phyloP scores from a whole-genome alignment of 2,329 filamentous ascomycete species.

The Microthyrium microscopicum region DNA sequence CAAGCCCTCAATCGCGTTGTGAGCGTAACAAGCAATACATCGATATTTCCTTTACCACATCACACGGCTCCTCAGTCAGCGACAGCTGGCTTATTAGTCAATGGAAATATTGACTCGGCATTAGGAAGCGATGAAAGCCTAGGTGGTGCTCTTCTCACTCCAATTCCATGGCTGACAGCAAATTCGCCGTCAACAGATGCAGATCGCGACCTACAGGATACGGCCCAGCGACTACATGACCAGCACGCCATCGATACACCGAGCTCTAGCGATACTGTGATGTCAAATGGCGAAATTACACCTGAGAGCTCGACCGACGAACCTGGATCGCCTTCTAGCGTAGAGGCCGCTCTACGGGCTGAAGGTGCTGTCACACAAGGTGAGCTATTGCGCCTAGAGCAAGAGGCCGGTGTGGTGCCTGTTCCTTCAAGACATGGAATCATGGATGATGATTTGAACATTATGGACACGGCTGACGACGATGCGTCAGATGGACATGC shows the following conservation, averaged over 20 bases:
- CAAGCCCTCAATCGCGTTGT: constrained; percentile 83
- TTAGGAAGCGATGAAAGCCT: constrained; percentile 77
- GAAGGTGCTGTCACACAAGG: constrained; percentile 57
- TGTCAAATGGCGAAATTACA: constrained; percentile 3
- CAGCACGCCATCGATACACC: constrained; percentile 74
- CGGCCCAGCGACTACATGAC: constrained; percentile 65
- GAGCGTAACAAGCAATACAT: constrained; percentile 68
- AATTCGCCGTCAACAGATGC: constrained; percentile 22
- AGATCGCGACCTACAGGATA: constrained; percentile 48
- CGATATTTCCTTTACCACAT: constrained; percentile 67
- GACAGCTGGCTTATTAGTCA: constrained; percentile 37
- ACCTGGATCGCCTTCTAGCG: no score
- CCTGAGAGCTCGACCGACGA: constrained; percentile 10
- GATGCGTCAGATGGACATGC: background rate
- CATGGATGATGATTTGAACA: constrained; percentile 6
- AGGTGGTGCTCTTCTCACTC: constrained; percentile 79
- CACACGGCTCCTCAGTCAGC: constrained; percentile 29
- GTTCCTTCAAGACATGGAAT: constrained; percentile 18
- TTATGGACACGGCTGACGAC: constrained; percentile 2
- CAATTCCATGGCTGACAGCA: constrained; percentile 67
- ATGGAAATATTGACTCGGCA: constrained; percentile 31
- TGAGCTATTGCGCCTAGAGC: constrained; percentile 72
- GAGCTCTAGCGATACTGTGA: constrained; percentile 55
- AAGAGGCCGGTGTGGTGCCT: constrained; percentile 64
- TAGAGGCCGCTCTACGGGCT: constrained; percentile 19